Conservation (phyloP, 2,329 filamentous ascomycete species). For the Aspergillus vadensis region DNA sequence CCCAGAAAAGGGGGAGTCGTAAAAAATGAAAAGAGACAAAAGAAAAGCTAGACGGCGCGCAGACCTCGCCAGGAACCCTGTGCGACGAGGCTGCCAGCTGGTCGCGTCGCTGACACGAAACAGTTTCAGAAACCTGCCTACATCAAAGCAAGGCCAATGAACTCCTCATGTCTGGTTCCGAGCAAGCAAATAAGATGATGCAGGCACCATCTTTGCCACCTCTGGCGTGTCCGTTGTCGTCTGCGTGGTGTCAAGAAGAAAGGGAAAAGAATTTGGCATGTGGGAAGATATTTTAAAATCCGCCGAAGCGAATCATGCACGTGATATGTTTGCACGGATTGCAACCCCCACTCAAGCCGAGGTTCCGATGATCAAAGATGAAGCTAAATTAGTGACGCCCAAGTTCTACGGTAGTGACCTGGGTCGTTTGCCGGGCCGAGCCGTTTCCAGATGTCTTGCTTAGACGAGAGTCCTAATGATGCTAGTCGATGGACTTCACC, state of each 20-base stretch:
- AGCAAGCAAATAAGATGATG: not conserved
- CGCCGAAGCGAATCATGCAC: conserved; percentile 14
- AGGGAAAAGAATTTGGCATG: conserved; percentile 4
- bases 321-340: conserved; percentile 14
- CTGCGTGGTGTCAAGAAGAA: conserved; percentile 1
- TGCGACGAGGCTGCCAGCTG: conserved; percentile 1
- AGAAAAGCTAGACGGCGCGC: not conserved
- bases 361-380: not conserved
- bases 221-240: not conserved
- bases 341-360: not conserved
- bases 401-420: not conserved
- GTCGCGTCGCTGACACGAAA: conserved; percentile 1
- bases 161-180: not conserved
- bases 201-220: not conserved
- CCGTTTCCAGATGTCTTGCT: conserved; percentile 10
- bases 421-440: conserved; percentile 14
- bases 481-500: conserved; percentile 1
- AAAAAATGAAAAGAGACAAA: not conserved
- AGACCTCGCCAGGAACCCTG: conserved; percentile 1
- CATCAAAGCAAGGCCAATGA: conserved; percentile 15
- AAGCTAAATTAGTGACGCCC: not conserved
- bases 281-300: conserved; percentile 15
- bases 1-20: conserved; percentile 8
- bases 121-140: conserved; percentile 9
- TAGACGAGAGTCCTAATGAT: conserved; percentile 1